A percentile compares a stretch with the other conserved stretches of the same genome.
Conservation (phyloP, 176 grass and related monocot genomes). For the Triticum turgidum region DNA sequence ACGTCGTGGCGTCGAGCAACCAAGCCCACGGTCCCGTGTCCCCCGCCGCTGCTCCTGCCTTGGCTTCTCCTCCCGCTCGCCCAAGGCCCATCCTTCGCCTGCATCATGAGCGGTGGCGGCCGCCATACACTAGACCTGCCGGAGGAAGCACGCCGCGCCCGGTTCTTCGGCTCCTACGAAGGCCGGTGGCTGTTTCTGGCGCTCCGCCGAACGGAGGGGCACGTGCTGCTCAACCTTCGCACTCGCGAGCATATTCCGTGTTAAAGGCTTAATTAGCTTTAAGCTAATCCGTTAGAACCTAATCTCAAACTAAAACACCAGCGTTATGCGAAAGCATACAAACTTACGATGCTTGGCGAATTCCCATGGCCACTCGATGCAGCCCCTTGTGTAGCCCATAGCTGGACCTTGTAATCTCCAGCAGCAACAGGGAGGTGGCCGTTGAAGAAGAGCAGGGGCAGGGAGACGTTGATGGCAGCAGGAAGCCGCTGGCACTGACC, state of each 20-base stretch:
- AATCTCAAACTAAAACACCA: too few species aligned
- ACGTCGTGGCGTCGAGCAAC: neutral
- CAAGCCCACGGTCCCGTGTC: neutral
- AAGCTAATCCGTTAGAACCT: too few species aligned
- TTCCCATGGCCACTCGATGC: too few species aligned
- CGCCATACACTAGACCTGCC: neutral
- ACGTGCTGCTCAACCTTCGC: neutral
- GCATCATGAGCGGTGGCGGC: neutral
- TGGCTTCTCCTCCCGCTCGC: neutral
- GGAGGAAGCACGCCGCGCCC: neutral
- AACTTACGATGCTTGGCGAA: too few species aligned
- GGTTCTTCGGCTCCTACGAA: slow-evolving; percentile 13
- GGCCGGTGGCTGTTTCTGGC: neutral
- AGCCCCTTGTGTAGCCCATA: too few species aligned
- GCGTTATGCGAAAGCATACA: too few species aligned
- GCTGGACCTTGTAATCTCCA: too few species aligned
- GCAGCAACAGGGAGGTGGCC: too few species aligned
- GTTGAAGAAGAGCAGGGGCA: too few species aligned
- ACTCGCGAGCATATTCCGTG: neutral
- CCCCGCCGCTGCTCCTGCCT: neutral
- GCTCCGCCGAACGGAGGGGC: neutral
- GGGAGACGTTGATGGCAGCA: too few species aligned
- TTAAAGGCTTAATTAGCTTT: too few species aligned
- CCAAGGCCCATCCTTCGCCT: neutral
- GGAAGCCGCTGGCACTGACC: too few species aligned